Conservation (phyloP, 1,284 basidiomycete species). For the Anthracocystis panici-leucophaei region DNA sequence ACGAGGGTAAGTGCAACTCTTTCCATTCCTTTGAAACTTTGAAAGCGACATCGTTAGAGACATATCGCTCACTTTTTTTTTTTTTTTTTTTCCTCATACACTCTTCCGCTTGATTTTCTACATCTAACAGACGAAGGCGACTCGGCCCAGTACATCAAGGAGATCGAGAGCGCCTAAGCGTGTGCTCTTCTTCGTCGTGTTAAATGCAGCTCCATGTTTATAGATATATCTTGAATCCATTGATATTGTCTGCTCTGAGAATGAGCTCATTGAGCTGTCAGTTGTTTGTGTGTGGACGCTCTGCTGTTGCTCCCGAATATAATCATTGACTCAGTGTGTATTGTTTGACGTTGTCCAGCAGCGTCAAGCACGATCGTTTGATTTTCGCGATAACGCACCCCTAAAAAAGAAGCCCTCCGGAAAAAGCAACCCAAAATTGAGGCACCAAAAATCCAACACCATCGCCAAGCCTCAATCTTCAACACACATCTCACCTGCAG, state of each 20-base stretch:
- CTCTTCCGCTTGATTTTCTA: neutral
- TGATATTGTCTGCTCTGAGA: neutral
- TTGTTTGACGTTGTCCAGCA: neutral
- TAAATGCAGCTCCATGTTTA: neutral
- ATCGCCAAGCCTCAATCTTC: neutral
- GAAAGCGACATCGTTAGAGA: neutral
- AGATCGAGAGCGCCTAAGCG: constrained; percentile 57
- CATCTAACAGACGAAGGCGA: constrained; percentile 48
- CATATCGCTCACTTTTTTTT: neutral
- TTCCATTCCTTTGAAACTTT: neutral
- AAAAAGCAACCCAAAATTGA: neutral
- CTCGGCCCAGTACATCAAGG: constrained; percentile 55
- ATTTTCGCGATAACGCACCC: neutral
- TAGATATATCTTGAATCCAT: no score
- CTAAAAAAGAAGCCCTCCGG: neutral
- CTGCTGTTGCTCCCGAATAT: neutral
- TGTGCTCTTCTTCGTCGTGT: neutral
- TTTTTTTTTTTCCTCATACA: neutral
- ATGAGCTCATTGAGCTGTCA: neutral
- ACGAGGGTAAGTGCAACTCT: constrained; percentile 45
- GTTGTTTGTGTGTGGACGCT: neutral
- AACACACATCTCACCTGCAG: neutral
- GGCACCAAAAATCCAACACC: neutral
- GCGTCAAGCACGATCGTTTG: neutral
- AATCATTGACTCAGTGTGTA: neutral